These are phyloP conservation scores for Durotheca rogersii DNA, from an alignment of 495 filamentous ascomycete species.

Conservation along the genomic window DNA sequence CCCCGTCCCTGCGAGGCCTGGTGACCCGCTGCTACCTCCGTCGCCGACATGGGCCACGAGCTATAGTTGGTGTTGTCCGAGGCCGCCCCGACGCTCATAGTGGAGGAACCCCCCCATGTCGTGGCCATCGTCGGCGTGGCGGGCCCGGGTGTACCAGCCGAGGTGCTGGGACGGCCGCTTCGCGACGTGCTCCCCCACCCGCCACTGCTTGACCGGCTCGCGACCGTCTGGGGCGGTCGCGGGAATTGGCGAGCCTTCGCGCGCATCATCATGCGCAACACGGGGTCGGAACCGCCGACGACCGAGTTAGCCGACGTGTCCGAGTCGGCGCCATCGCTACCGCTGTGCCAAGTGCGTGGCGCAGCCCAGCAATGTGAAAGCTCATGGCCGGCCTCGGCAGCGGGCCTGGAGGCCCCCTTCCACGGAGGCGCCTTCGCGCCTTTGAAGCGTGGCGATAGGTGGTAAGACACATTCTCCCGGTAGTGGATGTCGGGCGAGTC, in stretches of 20 bases:
- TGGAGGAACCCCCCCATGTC: conserved; percentile 34
- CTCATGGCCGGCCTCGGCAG: conserved; percentile 55
- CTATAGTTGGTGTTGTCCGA: conserved; percentile 34
- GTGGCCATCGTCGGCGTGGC: conserved; percentile 20
- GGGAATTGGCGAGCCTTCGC: conserved; percentile 33
- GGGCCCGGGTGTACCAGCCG: too few relatives aligned
- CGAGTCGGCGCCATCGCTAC: conserved; percentile 37
- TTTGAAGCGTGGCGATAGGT: conserved; percentile 59
- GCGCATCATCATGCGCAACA: conserved; percentile 32
- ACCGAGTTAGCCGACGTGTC: conserved; percentile 22
- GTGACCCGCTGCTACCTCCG: conserved; percentile 5
- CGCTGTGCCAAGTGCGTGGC: conserved; percentile 48
- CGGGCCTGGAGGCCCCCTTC: conserved; percentile 42
- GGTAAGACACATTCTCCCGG: conserved; percentile 62
- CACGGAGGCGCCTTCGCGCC: conserved; percentile 61
- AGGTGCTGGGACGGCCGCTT: conserved; percentile 33
- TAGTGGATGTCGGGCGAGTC: conserved; percentile 62
- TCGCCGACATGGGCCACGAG: conserved; percentile 24
- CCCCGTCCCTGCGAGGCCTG: conserved; percentile 9
- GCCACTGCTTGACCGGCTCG: conserved; percentile 32
- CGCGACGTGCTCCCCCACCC: conserved; percentile 32
- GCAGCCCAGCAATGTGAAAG: conserved; percentile 63
- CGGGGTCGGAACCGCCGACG: conserved; percentile 21
- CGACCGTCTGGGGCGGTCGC: conserved; percentile 32
- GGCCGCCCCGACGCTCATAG: conserved; percentile 27